A percentile compares a stretch with the other conserved stretches of the same genome.
phyloP scores from a whole-genome alignment of 2,329 filamentous ascomycete species.

The Diaporthe sp. region DNA sequence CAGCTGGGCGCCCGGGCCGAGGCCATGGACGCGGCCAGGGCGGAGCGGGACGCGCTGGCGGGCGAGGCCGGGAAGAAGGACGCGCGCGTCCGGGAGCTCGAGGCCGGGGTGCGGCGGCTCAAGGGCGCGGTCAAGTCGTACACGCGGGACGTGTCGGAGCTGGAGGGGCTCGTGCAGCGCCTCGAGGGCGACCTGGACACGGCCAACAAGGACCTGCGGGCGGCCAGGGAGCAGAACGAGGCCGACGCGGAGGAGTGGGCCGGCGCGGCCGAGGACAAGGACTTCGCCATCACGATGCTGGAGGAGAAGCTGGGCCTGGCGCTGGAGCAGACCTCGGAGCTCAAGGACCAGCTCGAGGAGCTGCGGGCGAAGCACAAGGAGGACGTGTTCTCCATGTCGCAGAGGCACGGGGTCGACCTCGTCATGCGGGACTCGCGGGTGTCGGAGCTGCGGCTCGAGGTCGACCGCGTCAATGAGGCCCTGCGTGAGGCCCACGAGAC shows the following conservation, averaged over 20 bases:
- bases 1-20: conserved; percentile 68
- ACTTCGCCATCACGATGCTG: conserved; percentile 56
- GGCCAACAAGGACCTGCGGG: conserved; percentile 44
- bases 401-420: conserved; percentile 60
- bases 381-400: conserved; percentile 52
- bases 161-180: conserved; percentile 64
- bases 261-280: conserved; percentile 53
- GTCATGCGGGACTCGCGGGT: conserved; percentile 66
- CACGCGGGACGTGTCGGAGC: conserved; percentile 64
- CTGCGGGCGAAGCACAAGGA: conserved; percentile 47
- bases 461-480: conserved; percentile 61
- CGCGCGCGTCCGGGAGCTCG: conserved; percentile 59
- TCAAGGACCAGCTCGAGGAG: conserved; percentile 56
- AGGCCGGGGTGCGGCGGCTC: conserved; percentile 64
- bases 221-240: conserved; percentile 45
- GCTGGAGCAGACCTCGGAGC: conserved; percentile 53
- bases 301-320: conserved; percentile 60
- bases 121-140: conserved; percentile 67
- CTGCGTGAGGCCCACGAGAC: conserved; percentile 63
- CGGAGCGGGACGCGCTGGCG: conserved; percentile 54
- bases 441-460: conserved; percentile 61
- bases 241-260: conserved; percentile 52
- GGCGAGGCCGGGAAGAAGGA: conserved; percentile 50
- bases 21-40: conserved; percentile 63
- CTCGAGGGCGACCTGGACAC: conserved; percentile 59